Percentiles rank a stretch among this genome's conserved stretches.
Conservation (phyloP, 2,329 filamentous ascomycete genomes). For the Aureobasidium sp. region DNA sequence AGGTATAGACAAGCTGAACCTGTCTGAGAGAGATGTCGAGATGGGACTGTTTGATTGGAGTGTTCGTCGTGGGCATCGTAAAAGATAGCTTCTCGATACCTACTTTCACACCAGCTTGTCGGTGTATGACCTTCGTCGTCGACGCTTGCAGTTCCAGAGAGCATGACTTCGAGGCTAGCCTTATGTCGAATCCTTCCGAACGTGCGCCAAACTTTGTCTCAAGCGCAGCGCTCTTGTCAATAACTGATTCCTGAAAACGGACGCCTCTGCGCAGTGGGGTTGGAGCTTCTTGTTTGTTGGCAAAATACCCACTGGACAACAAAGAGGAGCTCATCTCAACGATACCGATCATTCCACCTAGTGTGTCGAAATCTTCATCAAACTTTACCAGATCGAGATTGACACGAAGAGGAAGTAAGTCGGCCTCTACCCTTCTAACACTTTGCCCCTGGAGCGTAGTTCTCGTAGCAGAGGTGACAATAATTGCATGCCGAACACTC, state of each 20-base stretch:
- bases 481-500: neutral
- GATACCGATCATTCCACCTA: conserved; percentile 85
- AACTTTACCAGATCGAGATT: conserved; percentile 63
- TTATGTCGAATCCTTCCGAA: conserved; percentile 65
- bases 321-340: conserved; percentile 82
- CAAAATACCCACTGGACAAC: conserved; percentile 44
- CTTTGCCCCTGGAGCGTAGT: conserved; percentile 17
- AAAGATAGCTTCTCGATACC: conserved; percentile 65
- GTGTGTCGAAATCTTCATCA: conserved; percentile 68
- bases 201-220: conserved; percentile 62
- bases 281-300: conserved; percentile 23
- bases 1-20: conserved; percentile 63
- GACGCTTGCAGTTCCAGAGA: conserved; percentile 66
- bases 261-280: conserved; percentile 40
- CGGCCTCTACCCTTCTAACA: conserved; percentile 46
- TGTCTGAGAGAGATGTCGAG: conserved; percentile 50
- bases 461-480: conserved; percentile 9
- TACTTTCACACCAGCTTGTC: conserved; percentile 62
- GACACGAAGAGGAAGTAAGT: conserved; percentile 67
- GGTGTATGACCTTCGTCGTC: conserved; percentile 70
- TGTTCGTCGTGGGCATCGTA: conserved; percentile 53
- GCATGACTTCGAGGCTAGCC: conserved; percentile 70
- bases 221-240: conserved; percentile 25
- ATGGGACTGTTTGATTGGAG: conserved; percentile 36
- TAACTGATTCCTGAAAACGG: conserved; percentile 43